A percentile compares a stretch with the other conserved stretches of the same genome.
phyloP scores from a whole-genome alignment of 2,329 filamentous ascomycete genomes.

The Reticulascus tulasneorum region DNA sequence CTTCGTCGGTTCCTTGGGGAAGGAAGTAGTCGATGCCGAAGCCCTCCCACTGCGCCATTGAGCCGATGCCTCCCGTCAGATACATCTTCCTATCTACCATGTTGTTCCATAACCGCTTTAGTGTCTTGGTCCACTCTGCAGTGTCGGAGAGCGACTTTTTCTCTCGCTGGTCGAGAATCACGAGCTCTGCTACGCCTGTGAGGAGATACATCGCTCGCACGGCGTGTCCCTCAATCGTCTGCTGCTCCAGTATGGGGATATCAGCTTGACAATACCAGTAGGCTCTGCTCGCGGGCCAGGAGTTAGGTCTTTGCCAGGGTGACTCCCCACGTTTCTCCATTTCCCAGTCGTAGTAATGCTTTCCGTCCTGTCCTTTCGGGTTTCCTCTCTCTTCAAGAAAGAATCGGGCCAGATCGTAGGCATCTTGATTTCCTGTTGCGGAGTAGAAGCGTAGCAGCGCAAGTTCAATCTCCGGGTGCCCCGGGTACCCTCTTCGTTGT shows the following conservation, averaged over 20 bases:
- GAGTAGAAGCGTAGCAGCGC: constrained; percentile 34
- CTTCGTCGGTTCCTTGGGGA: constrained; percentile 55
- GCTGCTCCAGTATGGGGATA: constrained; percentile 48
- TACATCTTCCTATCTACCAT: constrained; percentile 62
- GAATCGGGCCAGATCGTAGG: constrained; percentile 46
- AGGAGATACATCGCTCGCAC: constrained; percentile 59
- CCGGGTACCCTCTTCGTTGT: constrained; percentile 56
- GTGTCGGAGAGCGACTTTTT: constrained; percentile 19
- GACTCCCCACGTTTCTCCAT: constrained; percentile 23
- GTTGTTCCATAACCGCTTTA: constrained; percentile 52
- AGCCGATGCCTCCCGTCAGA: constrained; percentile 57
- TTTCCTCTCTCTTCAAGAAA: constrained; percentile 56
- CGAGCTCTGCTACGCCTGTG: constrained; percentile 53
- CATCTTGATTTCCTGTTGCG: constrained; percentile 24
- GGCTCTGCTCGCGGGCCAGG: constrained; percentile 36
- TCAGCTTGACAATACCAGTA: constrained; percentile 56
- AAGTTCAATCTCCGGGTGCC: constrained; percentile 53
- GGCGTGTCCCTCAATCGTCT: constrained; percentile 53
- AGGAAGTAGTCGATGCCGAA: constrained; percentile 58
- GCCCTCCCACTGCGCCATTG: constrained; percentile 55
- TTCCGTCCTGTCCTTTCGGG: constrained; percentile 38
- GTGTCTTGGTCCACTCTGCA: constrained; percentile 29
- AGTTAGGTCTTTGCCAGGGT: constrained; percentile 40
- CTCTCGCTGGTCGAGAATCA: constrained; percentile 30
- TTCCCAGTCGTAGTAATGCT: constrained; percentile 53